phyloP scores from a whole-genome alignment of 1,284 basidiomycete genomes.

The Ustilago cynodontis region DNA sequence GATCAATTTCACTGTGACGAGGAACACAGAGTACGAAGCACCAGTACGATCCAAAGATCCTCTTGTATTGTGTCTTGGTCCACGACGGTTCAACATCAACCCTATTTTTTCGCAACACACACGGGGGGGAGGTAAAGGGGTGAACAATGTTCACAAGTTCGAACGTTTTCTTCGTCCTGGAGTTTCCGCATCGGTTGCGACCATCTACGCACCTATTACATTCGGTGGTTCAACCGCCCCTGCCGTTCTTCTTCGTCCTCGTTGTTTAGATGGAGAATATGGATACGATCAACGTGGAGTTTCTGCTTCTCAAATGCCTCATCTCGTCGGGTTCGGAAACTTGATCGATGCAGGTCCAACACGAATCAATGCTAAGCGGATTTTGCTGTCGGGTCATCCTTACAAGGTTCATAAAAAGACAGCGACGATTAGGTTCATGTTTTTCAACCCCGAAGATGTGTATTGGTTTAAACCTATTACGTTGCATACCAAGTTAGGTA shows the following conservation, averaged over 20 bases:
- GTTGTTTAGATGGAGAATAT: conserved; percentile 49
- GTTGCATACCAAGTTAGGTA: conserved; percentile 90
- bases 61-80: conserved; percentile 87
- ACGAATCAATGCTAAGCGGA: conserved; percentile 89
- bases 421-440: conserved; percentile 97
- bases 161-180: conserved; percentile 88
- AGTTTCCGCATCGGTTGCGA: conserved; percentile 77
- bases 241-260: conserved; percentile 58
- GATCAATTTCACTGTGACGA: conserved; percentile 89
- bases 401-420: conserved; percentile 98
- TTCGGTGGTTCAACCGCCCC: conserved; percentile 77
- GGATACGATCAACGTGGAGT: conserved; percentile 67
- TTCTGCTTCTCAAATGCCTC: conserved; percentile 64
- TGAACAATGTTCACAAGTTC: conserved; percentile 97
- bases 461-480: conserved; percentile 94
- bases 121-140: conserved; percentile 79
- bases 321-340: conserved; percentile 89
- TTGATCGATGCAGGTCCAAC: conserved; percentile 86
- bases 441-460: conserved; percentile 95
- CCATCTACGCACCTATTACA: conserved; percentile 86
- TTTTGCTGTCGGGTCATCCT: conserved; percentile 93
- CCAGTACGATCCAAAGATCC: conserved; percentile 94
- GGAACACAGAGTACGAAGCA: conserved; percentile 93
- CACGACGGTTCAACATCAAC: conserved; percentile 83
- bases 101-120: conserved; percentile 94